Evolutionary conservation across 768 basidiomycete genomes (phyloP).

Genomic region (Lanmaoa pseudosensibilis): DNA sequence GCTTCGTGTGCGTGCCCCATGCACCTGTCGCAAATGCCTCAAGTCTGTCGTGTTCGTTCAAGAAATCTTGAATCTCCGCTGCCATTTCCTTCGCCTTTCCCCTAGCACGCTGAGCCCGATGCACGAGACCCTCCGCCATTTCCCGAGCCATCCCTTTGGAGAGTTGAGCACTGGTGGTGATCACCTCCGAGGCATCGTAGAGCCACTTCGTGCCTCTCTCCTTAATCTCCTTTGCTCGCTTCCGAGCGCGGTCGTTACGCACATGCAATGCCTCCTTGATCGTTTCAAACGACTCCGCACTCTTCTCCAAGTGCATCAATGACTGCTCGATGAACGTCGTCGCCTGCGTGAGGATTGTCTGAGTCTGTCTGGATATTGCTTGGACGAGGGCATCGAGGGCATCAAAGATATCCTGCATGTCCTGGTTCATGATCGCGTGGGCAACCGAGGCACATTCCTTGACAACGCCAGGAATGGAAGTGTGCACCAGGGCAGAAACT

Average conservation of each 20-base stretch:
- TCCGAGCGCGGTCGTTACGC: conserved; percentile 53
- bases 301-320: conserved; percentile 35
- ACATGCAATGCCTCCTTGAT: conserved; percentile 43
- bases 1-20: conserved; percentile 20
- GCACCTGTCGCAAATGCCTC: conserved; percentile 14
- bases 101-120: conserved; percentile 45
- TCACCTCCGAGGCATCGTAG: conserved; percentile 40
- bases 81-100: conserved; percentile 46
- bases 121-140: conserved; percentile 37
- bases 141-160: conserved; percentile 45
- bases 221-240: conserved; percentile 53
- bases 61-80: conserved; percentile 29
- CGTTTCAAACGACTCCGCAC: conserved; percentile 37
- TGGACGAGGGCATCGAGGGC: conserved; percentile 58
- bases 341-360: conserved; percentile 32
- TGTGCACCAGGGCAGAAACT: conserved; percentile 32
- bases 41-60: conserved; percentile 23
- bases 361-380: conserved; percentile 48
- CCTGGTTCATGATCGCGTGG: conserved; percentile 45
- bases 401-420: conserved; percentile 56
- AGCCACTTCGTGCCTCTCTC: conserved; percentile 49
- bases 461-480: conserved; percentile 49
- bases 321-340: conserved; percentile 46
- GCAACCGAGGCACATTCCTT: conserved; percentile 48
- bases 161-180: conserved; percentile 41